Evolutionary conservation across 169 alveolate genomes (phyloP), one percentile per base, ranked within the genome.

Genomic region (Babesia ovata): DNA sequence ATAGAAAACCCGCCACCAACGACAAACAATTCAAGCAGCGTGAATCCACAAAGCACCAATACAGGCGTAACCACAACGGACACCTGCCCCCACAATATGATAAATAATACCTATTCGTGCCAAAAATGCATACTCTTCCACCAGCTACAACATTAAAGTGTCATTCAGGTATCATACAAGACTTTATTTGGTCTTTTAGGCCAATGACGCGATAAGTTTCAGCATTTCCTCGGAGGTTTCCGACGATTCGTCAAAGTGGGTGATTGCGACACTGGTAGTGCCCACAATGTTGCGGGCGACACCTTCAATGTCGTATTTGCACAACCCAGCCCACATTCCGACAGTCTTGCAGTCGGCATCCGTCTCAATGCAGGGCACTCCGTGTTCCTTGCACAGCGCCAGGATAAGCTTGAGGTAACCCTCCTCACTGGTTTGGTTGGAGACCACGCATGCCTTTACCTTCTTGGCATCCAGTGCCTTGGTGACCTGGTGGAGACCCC

Each of bases 291-390:
- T 95, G 71, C 99, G 92, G 52, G 98, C 95, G 59, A 79, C 88
- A 58, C 98, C 98, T 71, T 95, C 96, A 74, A 92, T 90, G 93
- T 96, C 99, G 81, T 94, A 91, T 85, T 94, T 95, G 96, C 96
- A 97, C 57, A 95, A 95, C 49, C 99, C 99, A 63, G 97, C 96
- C 99, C 98, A 96, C 88, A 96, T 96, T 63, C 99, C 99, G 76
- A 97, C 91, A 29, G 94, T 95, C 87, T 93, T 92, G 88, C 97
- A 93, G 87, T 95, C 98, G 66, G 52, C 62, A 7, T 95, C 97
- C 58, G 97, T 95, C 75, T 91, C 95, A 60, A 95, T 87, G 72
- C 96, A 84, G 6, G 98, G 98, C 50, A 95, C 94, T 53, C 91
- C 86, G 91, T 95, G 92, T 71, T 94, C 98, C 71, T 92, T 87